Base-by-base conservation (phyloP, 2,329 filamentous ascomycete genomes). In the Nigrospora oryzae region DNA sequence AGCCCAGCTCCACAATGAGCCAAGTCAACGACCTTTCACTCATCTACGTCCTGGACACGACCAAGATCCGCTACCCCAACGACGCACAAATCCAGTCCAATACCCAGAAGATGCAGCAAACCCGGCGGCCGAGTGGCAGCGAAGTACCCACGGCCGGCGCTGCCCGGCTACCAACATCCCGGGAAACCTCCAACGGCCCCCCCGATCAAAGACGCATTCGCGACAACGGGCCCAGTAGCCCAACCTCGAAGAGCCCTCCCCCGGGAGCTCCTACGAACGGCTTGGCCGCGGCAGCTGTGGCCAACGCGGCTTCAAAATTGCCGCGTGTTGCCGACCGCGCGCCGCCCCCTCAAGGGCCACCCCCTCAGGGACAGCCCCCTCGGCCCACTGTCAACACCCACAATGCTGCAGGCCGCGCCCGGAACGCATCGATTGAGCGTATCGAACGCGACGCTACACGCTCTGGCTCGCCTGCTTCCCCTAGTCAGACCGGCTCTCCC, bases 41-140 rank as follows among this genome's bases (percentile, higher is more conserved):
- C 57, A 85, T 89, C 33, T 98, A 97, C 63, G 78, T 96, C 51
- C 73, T 98, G 49, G 93, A 98, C 63, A 98, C 93, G 10, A 84
- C 81, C 40, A 98, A 98, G 66, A 98, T 98, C 54, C 81, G 93
- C 51, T 98, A 98, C 64, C 93, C 93, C 1, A 91, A 87, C 54
- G 90, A 96, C 57, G 66, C 73, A 5, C 73, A 71, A 49, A 63
- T 64, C 14, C 60, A 64, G 36, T 59, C 63, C 7, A 62, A 53
- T 33, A 58, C 62, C 6, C 69, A 69, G 49, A 68, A 66, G 47
- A 50, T 59, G 16, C 58, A 62, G 11, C 68, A 71, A 43, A 54
- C 56, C 30, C 62, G 68, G 41, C 64, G 71, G 36, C 70, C 71
- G 5, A 74, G 71, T 46, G 56, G 57, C n/a, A 63, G 66, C 31